These are phyloP conservation scores for Cordyceps fumosorosea DNA, from an alignment of 2,329 filamentous ascomycete species.

Conservation along the genomic window DNA sequence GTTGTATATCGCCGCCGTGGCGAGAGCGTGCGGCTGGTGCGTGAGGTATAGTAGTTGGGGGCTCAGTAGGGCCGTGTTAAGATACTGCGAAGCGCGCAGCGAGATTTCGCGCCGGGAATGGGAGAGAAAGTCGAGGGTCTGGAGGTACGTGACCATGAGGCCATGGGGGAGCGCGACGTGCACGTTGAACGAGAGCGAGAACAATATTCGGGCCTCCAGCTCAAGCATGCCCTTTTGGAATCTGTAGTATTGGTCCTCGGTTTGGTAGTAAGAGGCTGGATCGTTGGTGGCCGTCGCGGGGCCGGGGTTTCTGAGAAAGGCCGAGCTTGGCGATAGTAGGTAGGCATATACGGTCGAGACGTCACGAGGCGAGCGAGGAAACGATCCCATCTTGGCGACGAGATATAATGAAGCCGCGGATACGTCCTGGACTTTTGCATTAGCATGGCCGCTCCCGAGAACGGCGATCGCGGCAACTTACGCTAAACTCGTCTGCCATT, in stretches of 20 bases:
- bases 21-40: constrained; percentile 79
- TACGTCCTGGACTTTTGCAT: constrained; percentile 51
- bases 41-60: constrained; percentile 88
- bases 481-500: constrained; percentile 53
- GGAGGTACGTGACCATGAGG: constrained; percentile 84
- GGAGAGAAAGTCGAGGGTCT: constrained; percentile 68
- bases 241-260: constrained; percentile 64
- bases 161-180: constrained; percentile 82
- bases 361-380: constrained; percentile 70
- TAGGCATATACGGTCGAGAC: constrained; percentile 81
- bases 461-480: constrained; percentile 21
- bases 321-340: constrained; percentile 58
- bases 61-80: constrained; percentile 81
- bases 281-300: constrained; percentile 29
- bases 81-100: constrained; percentile 61
- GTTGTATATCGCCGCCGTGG: constrained; percentile 86
- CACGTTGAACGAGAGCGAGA: constrained; percentile 71
- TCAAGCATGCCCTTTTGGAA: constrained; percentile 59
- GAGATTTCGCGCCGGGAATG: constrained; percentile 47
- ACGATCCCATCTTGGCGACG: constrained; percentile 72
- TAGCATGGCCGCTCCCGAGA: not conserved
- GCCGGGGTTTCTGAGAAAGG: constrained; percentile 40
- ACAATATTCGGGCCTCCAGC: constrained; percentile 73
- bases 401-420: constrained; percentile 80
- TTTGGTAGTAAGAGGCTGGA: constrained; percentile 58